These are phyloP conservation scores for Hypholoma fasciculare DNA, from an alignment of 768 basidiomycete species.

Conservation along the genomic window DNA sequence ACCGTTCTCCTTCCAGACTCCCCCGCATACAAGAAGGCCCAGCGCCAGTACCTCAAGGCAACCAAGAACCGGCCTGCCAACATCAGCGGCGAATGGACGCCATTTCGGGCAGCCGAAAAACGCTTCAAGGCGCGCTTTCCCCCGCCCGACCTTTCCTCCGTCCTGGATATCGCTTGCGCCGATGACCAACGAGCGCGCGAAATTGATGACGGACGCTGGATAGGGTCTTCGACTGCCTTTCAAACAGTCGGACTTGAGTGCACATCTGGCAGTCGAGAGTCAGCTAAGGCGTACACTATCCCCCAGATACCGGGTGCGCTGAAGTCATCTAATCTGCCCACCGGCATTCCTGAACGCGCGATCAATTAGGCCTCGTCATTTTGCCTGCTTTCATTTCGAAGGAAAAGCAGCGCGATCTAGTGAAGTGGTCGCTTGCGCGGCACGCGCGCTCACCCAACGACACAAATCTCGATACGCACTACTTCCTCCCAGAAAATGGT, in stretches of 20 bases:
- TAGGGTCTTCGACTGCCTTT: constrained; percentile 39
- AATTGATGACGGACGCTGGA: constrained; percentile 46
- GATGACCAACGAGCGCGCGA: constrained; percentile 41
- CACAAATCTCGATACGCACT: constrained; percentile 90
- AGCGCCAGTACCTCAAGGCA: constrained; percentile 57
- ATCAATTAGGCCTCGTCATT: constrained; percentile 72
- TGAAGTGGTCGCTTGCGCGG: constrained; percentile 70
- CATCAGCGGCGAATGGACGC: constrained; percentile 60
- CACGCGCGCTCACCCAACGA: constrained; percentile 83
- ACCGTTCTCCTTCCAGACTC: constrained; percentile 45
- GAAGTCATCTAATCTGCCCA: background rate
- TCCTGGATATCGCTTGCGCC: constrained; percentile 65
- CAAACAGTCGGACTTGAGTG: constrained; percentile 31
- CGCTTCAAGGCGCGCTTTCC: constrained; percentile 78
- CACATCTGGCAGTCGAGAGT: constrained; percentile 17
- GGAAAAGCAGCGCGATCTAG: constrained; percentile 64
- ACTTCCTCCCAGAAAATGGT: constrained; percentile 69
- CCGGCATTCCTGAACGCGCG: background rate
- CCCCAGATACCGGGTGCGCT: constrained; percentile 58
- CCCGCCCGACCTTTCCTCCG: constrained; percentile 67
- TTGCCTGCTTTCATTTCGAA: constrained; percentile 72
- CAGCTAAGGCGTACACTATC: constrained; percentile 46
- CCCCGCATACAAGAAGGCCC: constrained; percentile 58
- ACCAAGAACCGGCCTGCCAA: constrained; percentile 51
- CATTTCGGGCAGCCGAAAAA: constrained; percentile 80